Percentiles rank a stretch among this genome's conserved stretches.
These are phyloP conservation scores for Cyberlindnera japonica DNA, from an alignment of 805 yeast species.

Conservation along the genomic window DNA sequence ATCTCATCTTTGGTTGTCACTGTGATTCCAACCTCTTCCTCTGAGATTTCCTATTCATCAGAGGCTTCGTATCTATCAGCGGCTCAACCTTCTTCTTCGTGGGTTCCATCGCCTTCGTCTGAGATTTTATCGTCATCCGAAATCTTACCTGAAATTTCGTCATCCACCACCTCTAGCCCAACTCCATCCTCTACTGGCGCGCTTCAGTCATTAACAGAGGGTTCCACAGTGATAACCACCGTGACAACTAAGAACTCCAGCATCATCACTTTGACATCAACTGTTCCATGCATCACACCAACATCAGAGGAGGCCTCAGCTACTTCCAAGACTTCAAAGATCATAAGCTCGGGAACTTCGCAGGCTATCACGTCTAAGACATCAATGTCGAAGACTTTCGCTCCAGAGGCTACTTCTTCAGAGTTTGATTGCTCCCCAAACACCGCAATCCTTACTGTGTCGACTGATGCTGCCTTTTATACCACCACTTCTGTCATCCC, in stretches of 20 bases:
- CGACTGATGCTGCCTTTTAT: neutral
- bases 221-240: slow-evolving; percentile 1
- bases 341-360: too few species aligned
- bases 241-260: slow-evolving; percentile 3
- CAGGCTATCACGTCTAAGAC: neutral
- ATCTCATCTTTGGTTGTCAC: neutral
- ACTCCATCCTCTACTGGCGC: neutral
- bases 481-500: slow-evolving; percentile 1
- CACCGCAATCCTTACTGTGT: neutral
- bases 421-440: too few species aligned
- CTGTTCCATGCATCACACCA: slow-evolving; percentile 3
- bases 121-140: neutral
- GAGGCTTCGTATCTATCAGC: neutral
- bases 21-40: neutral
- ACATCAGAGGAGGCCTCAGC: neutral
- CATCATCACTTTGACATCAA: slow-evolving; percentile 1
- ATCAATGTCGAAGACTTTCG: neutral
- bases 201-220: neutral
- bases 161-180: too few species aligned
- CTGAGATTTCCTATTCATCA: neutral
- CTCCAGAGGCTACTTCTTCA: neutral
- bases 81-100: neutral
- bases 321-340: too few species aligned
- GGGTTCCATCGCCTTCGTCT: neutral
- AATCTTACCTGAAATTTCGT: neutral